A percentile compares a stretch with the other conserved stretches of the same genome.
These are phyloP conservation scores for Taxillus chinensis DNA, from an alignment of 164 flowering plant species.

Conservation along the genomic window DNA sequence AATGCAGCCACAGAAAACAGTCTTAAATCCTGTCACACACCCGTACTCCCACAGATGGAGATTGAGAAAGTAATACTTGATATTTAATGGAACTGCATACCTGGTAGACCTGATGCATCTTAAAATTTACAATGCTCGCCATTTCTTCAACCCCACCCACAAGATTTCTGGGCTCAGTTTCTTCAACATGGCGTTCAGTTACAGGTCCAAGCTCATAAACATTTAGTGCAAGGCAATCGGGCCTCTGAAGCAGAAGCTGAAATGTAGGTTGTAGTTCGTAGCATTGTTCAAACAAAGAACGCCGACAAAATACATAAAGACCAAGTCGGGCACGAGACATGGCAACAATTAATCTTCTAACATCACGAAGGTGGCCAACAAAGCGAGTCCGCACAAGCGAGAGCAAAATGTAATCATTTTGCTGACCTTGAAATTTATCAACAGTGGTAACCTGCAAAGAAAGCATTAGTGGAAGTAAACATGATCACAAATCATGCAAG, in stretches of 20 bases:
- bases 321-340: conserved; percentile 99
- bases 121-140: conserved; percentile 37
- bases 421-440: conserved; percentile 99
- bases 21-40: too few relatives aligned
- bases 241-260: conserved; percentile 71
- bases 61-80: too few relatives aligned
- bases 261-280: conserved; percentile 94
- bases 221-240: conserved; percentile 77
- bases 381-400: conserved; percentile 94
- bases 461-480: neutral
- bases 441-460: conserved; percentile 74
- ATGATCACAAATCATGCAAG: neutral
- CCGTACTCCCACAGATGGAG: too few relatives aligned
- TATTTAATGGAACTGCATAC: conserved; percentile 19
- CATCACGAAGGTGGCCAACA: conserved; percentile 98
- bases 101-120: conserved; percentile 49
- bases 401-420: conserved; percentile 81
- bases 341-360: conserved; percentile 93
- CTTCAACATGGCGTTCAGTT: conserved; percentile 68
- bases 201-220: conserved; percentile 38
- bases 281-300: conserved; percentile 91
- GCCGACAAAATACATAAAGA: conserved; percentile 77
- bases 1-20: too few relatives aligned
- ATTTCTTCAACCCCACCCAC: conserved; percentile 69
- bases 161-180: conserved; percentile 43